Conservation (phyloP, 192 early-diverging fungal species). For the Phycomyces blakesleeanus region DNA sequence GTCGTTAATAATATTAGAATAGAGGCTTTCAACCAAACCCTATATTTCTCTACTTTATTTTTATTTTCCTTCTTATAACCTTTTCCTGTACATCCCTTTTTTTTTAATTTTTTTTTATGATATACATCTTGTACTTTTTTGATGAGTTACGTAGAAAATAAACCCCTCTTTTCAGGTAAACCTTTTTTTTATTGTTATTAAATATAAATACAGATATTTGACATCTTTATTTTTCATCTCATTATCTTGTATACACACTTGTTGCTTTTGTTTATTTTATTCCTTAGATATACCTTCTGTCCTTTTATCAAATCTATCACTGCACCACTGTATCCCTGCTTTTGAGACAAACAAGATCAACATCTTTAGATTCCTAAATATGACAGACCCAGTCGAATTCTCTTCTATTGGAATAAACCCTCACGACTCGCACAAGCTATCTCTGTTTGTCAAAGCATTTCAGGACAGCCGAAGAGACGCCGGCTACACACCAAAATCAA, state of each 20-base stretch:
- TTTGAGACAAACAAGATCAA: constrained; percentile 10
- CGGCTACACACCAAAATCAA: no score
- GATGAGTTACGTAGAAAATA: not conserved
- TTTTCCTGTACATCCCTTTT: not conserved
- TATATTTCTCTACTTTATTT: no score
- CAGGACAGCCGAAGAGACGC: not conserved
- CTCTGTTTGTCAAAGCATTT: not conserved
- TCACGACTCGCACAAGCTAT: not conserved
- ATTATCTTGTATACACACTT: no score
- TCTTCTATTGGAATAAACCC: constrained; percentile 9
- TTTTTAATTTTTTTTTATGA: not conserved
- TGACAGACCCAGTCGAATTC: constrained; percentile 11
- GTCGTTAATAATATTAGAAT: not conserved
- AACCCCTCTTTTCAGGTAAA: not conserved
- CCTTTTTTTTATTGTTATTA: not conserved
- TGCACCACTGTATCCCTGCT: constrained; percentile 7
- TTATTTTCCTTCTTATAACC: not conserved
- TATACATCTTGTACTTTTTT: not conserved
- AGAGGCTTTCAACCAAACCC: no score
- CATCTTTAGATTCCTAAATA: constrained; percentile 7
- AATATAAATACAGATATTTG: not conserved
- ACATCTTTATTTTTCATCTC: no score
- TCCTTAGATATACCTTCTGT: not conserved
- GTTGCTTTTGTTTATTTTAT: constrained; percentile 1
- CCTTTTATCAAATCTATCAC: constrained; percentile 10